phyloP scores from a whole-genome alignment of 768 basidiomycete species.

The Artomyces pyxidatus region DNA sequence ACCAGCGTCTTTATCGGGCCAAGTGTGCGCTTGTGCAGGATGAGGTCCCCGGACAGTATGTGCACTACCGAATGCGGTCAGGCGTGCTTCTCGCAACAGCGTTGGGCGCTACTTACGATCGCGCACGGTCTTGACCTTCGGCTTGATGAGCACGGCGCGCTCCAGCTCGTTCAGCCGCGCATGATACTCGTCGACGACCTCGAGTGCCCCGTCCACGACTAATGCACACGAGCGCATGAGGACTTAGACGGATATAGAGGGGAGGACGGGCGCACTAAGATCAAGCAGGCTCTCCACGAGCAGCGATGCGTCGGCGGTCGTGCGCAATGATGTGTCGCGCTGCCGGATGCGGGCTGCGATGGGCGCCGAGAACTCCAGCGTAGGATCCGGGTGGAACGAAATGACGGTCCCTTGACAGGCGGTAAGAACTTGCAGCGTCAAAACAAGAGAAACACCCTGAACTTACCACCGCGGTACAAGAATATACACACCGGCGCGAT shows the following conservation, averaged over 20 bases:
- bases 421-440: neutral
- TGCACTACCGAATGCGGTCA: constrained; percentile 39
- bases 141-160: constrained; percentile 47
- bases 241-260: neutral
- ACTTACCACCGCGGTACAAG: constrained; percentile 53
- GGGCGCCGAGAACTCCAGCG: constrained; percentile 42
- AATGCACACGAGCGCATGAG: neutral
- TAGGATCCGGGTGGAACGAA: constrained; percentile 42
- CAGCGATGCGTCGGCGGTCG: constrained; percentile 58
- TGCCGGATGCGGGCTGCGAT: constrained; percentile 49
- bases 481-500: constrained; percentile 62
- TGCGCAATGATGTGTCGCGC: constrained; percentile 51
- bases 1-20: constrained; percentile 65
- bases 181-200: constrained; percentile 64
- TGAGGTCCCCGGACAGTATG: constrained; percentile 68
- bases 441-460: neutral
- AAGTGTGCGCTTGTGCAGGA: constrained; percentile 67
- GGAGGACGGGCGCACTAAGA: constrained; percentile 24
- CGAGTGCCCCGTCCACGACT: constrained; percentile 65
- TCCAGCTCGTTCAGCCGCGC: constrained; percentile 55
- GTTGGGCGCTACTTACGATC: constrained; percentile 32
- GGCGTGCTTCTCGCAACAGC: neutral
- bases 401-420: constrained; percentile 50
- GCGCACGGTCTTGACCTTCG: constrained; percentile 53
- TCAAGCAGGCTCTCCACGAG: constrained; percentile 66